phyloP scores from a whole-genome alignment of 495 filamentous ascomycete species.

The Penicillium pulvis region DNA sequence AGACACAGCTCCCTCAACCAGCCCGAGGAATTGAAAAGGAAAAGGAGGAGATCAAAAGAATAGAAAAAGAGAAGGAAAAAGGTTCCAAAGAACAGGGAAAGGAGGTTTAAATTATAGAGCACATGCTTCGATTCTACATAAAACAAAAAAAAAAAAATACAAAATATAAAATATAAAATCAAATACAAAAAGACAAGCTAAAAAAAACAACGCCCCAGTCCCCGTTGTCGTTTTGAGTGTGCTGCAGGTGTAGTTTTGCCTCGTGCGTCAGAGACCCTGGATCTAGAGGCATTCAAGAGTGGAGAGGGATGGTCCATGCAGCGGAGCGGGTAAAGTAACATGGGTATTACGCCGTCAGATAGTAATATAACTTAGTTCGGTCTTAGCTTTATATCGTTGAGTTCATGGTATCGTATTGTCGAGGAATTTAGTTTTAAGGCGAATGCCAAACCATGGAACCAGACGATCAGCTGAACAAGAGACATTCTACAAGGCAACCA shows the following conservation, averaged over 20 bases:
- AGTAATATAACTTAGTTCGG: not conserved
- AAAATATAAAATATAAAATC: slow-evolving; percentile 1
- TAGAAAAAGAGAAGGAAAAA: slow-evolving; percentile 10
- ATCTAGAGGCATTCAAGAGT: slow-evolving; percentile 29
- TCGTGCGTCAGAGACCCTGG: slow-evolving; percentile 40
- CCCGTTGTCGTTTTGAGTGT: slow-evolving; percentile 35
- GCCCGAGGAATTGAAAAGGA: slow-evolving; percentile 22
- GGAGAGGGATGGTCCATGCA: slow-evolving; percentile 35
- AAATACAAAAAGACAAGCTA: slow-evolving; percentile 17
- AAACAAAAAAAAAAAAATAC: not conserved
- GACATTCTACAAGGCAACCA: slow-evolving; percentile 8
- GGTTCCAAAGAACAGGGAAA: not conserved
- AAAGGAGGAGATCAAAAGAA: slow-evolving; percentile 19
- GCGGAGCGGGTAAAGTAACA: slow-evolving; percentile 1
- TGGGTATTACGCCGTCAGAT: slow-evolving; percentile 8
- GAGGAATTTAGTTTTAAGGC: not conserved
- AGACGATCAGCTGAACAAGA: not conserved
- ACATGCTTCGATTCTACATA: slow-evolving; percentile 5
- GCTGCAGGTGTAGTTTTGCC: slow-evolving; percentile 40
- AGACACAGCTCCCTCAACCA: slow-evolving; percentile 29
- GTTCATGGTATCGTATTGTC: not conserved
- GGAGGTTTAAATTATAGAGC: slow-evolving; percentile 7
- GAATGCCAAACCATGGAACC: not conserved
- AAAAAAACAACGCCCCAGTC: slow-evolving; percentile 20
- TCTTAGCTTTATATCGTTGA: no score